Conservation (phyloP, 176 grass and related monocot species). For the Guadua angustifolia region DNA sequence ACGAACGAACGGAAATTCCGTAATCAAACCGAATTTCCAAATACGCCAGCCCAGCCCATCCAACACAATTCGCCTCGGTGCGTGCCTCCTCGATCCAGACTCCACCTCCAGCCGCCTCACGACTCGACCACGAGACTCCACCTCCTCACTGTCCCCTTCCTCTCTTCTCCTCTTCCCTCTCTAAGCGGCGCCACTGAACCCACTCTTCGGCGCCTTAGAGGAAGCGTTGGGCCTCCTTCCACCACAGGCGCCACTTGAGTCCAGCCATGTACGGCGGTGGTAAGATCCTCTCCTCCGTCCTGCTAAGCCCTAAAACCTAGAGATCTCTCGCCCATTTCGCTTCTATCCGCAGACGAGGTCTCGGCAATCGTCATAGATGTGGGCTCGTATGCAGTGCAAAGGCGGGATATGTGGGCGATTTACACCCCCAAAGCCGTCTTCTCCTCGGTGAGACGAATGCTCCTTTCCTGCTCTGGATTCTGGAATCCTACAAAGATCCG, state of each 20-base stretch:
- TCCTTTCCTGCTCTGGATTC: background rate
- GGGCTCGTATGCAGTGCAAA: conserved; percentile 98
- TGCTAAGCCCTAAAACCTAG: conserved; percentile 50
- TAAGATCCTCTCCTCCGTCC: conserved; percentile 47
- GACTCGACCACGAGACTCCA: too few relatives aligned
- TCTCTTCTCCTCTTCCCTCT: too few relatives aligned
- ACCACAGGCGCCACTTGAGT: background rate
- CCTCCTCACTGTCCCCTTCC: too few relatives aligned
- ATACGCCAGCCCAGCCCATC: too few relatives aligned
- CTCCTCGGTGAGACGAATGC: conserved; percentile 66
- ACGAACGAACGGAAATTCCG: too few relatives aligned
- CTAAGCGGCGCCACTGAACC: background rate
- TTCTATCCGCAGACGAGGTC: conserved; percentile 75
- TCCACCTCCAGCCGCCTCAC: too few relatives aligned
- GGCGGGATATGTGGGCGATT: conserved; percentile 92
- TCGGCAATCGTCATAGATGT: conserved; percentile 97
- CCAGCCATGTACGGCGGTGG: conserved; percentile 94
- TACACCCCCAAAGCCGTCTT: conserved; percentile 97
- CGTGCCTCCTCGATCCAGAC: too few relatives aligned
- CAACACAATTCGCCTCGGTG: too few relatives aligned
- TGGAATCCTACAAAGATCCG: background rate
- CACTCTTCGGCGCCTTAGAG: background rate
- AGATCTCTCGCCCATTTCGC: conserved; percentile 37
- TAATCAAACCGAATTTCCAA: too few relatives aligned
- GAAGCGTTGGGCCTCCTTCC: background rate